A percentile compares a stretch with the other conserved stretches of the same genome.
These are phyloP conservation scores for Flaveria sonorensis DNA, from an alignment of 129 eudicot genomes.

Conservation along the genomic window DNA sequence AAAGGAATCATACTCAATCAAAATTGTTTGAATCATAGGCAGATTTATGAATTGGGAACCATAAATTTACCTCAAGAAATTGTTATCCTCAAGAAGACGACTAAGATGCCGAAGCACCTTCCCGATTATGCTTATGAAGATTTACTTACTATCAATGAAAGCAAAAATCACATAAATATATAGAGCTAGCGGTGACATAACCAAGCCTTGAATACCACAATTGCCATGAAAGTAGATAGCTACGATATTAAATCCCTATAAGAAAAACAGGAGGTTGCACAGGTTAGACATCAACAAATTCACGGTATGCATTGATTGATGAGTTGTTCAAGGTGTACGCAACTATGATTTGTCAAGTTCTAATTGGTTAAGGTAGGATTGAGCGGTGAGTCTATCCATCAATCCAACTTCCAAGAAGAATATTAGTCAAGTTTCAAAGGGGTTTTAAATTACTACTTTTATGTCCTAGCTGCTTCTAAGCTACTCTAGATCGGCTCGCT, in stretches of 20 bases:
- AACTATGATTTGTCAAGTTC: slow-evolving; percentile 17
- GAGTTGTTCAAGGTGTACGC: slow-evolving; percentile 13
- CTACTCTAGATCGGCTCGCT: too few relatives aligned
- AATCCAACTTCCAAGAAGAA: slow-evolving; percentile 22
- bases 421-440: slow-evolving; percentile 18
- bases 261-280: slow-evolving; percentile 17
- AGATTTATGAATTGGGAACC: slow-evolving; percentile 17
- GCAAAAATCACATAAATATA: slow-evolving; percentile 15
- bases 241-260: slow-evolving; percentile 16
- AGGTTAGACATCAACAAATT: slow-evolving; percentile 17
- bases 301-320: slow-evolving; percentile 16
- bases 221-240: slow-evolving; percentile 8
- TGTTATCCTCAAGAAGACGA: slow-evolving; percentile 15
- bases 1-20: slow-evolving; percentile 4
- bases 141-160: neutral
- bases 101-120: slow-evolving; percentile 20
- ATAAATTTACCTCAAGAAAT: slow-evolving; percentile 30
- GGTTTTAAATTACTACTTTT: slow-evolving; percentile 10
- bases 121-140: neutral
- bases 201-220: slow-evolving; percentile 14
- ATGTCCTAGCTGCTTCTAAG: neutral
- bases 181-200: slow-evolving; percentile 12
- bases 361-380: slow-evolving; percentile 12
- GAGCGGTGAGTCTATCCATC: slow-evolving; percentile 20
- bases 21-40: neutral